Conservation (phyloP, 495 filamentous ascomycete genomes). For the Margaritispora aquatica region DNA sequence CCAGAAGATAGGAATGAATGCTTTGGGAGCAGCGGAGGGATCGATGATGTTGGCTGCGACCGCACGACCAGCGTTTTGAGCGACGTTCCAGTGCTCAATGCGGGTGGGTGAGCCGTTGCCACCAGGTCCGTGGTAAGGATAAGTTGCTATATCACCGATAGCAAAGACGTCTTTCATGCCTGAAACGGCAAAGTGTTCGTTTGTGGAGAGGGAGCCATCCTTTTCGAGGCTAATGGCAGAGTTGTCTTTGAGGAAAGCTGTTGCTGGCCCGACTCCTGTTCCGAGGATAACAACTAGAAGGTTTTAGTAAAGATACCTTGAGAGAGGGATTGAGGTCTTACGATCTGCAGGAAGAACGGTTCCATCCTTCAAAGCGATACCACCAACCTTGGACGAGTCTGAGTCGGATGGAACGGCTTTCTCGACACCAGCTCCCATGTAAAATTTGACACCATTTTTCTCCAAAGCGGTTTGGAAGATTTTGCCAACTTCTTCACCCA, state of each 20-base stretch:
- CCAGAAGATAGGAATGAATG: conserved; percentile 95
- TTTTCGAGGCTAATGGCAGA: conserved; percentile 57
- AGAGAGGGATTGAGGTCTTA: not conserved
- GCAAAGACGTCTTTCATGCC: conserved; percentile 79
- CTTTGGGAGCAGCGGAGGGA: conserved; percentile 50
- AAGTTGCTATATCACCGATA: conserved; percentile 93
- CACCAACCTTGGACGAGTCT: conserved; percentile 64
- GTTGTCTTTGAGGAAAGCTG: conserved; percentile 76
- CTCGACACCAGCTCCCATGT: conserved; percentile 71
- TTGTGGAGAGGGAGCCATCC: conserved; percentile 74
- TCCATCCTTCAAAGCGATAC: conserved; percentile 80
- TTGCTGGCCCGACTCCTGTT: conserved; percentile 82
- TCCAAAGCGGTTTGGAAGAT: conserved; percentile 73
- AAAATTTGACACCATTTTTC: conserved; percentile 81
- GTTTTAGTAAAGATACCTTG: not conserved
- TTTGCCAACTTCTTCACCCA: conserved; percentile 75
- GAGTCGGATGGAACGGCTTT: conserved; percentile 65
- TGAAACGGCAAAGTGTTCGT: conserved; percentile 69
- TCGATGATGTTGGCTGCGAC: conserved; percentile 70
- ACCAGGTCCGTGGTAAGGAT: conserved; percentile 89
- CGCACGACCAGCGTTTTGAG: conserved; percentile 80
- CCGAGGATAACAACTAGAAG: conserved; percentile 70
- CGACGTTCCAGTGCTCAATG: conserved; percentile 98
- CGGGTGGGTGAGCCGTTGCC: conserved; percentile 57
- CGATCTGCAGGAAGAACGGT: conserved; percentile 72